phyloP scores from a whole-genome alignment of 179 eudicot species.

The Beta macrorhiza region DNA sequence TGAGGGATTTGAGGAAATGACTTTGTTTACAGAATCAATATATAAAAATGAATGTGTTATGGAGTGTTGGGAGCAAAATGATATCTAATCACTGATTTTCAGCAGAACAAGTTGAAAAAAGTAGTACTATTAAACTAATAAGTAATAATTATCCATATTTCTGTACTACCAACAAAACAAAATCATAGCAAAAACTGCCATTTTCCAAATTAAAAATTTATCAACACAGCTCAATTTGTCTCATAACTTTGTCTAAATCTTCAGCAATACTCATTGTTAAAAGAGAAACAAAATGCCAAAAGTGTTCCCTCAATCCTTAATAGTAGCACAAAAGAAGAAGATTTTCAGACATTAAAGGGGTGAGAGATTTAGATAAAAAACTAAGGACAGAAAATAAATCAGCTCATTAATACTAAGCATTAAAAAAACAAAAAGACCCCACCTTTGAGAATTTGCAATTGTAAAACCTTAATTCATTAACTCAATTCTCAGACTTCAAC shows the following conservation, averaged over 20 bases:
- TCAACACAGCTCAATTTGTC: constrained; percentile 34
- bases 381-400: not conserved
- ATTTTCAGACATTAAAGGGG: constrained; percentile 13
- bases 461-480: not conserved
- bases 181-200: constrained; percentile 27
- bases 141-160: constrained; percentile 14
- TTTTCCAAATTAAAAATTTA: constrained; percentile 17
- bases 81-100: constrained; percentile 24
- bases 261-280: constrained; percentile 35
- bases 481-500: not conserved
- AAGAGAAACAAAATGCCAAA: constrained; percentile 24
- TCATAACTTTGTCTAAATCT: constrained; percentile 39
- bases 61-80: constrained; percentile 15
- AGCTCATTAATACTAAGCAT: not conserved
- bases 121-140: not conserved
- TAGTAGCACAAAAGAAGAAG: constrained; percentile 16
- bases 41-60: constrained; percentile 4
- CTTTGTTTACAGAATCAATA: not conserved
- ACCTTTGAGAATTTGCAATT: constrained; percentile 7
- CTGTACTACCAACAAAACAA: constrained; percentile 30
- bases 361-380: not conserved
- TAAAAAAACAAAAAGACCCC: constrained; percentile 5
- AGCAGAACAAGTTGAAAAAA: constrained; percentile 23
- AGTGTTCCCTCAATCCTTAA: constrained; percentile 24
- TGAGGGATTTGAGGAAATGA: constrained; percentile 4